These are phyloP conservation scores for Solanum hybrid DNA, from an alignment of 305 asterid genomes.

Conservation along the genomic window DNA sequence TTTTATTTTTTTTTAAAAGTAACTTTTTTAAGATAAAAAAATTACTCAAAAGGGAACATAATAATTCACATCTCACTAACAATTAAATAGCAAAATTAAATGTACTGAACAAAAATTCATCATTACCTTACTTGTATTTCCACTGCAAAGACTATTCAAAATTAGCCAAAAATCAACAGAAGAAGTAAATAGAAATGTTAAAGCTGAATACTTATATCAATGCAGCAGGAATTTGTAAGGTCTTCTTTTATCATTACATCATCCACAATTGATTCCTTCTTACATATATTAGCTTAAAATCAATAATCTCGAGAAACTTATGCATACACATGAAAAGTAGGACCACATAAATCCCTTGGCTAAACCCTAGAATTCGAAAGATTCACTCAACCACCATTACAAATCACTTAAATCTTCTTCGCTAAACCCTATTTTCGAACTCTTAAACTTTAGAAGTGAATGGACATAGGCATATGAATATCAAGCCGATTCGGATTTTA, in stretches of 20 bases:
- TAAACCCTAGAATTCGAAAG: neutral
- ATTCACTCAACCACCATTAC: slow-evolving; percentile 1
- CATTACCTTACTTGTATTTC: slow-evolving; percentile 30
- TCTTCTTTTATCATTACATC: slow-evolving; percentile 37
- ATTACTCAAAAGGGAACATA: too few relatives aligned
- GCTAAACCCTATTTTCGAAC: neutral
- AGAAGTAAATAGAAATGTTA: neutral
- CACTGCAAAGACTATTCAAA: slow-evolving; percentile 29
- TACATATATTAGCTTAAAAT: neutral
- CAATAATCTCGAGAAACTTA: neutral
- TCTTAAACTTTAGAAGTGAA: neutral
- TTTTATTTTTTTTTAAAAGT: too few relatives aligned
- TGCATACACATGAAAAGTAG: neutral
- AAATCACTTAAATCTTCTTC: neutral
- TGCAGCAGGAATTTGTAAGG: slow-evolving; percentile 52
- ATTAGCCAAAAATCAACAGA: neutral
- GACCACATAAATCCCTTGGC: neutral
- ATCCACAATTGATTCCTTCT: slow-evolving; percentile 33
- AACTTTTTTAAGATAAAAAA: too few relatives aligned
- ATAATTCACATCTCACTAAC: too few relatives aligned
- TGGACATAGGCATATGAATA: neutral
- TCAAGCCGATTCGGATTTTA: neutral
- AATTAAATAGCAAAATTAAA: too few relatives aligned
- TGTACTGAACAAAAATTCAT: too few relatives aligned
- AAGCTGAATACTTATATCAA: slow-evolving; percentile 27